Percentiles rank a stretch among this genome's conserved stretches.
Conservation (phyloP, 805 yeast genomes). For the Maudiozyma bulderi region DNA sequence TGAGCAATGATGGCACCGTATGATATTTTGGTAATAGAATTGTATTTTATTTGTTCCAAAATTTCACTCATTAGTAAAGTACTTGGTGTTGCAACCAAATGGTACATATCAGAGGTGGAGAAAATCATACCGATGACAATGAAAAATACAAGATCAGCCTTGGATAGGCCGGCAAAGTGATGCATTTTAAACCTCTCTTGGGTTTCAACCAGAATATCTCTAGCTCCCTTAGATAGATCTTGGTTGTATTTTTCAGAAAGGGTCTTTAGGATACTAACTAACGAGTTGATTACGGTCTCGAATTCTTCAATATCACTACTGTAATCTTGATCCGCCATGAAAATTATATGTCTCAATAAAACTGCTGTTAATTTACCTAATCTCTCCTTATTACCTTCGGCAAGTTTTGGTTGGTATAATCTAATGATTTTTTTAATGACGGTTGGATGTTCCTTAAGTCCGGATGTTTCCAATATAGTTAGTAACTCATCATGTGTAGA, state of each 20-base stretch:
- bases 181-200: slow-evolving; percentile 41
- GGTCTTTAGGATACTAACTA: slow-evolving; percentile 41
- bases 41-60: slow-evolving; percentile 42
- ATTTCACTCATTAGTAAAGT: slow-evolving; percentile 62
- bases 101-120: slow-evolving; percentile 94
- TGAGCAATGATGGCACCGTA: slow-evolving; percentile 62
- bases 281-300: slow-evolving; percentile 32
- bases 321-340: slow-evolving; percentile 35
- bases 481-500: slow-evolving; percentile 36
- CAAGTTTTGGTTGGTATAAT: slow-evolving; percentile 64
- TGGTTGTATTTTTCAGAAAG: slow-evolving; percentile 59
- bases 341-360: slow-evolving; percentile 51
- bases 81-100: slow-evolving; percentile 80
- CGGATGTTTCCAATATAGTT: slow-evolving; percentile 26
- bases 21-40: slow-evolving; percentile 35
- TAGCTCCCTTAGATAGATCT: slow-evolving; percentile 49
- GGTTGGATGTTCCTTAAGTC: slow-evolving; percentile 35
- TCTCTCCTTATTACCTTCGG: slow-evolving; percentile 72
- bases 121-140: slow-evolving; percentile 65
- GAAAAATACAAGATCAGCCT: slow-evolving; percentile 54
- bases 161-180: slow-evolving; percentile 32
- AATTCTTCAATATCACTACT: slow-evolving; percentile 29
- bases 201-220: slow-evolving; percentile 46
- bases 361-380: slow-evolving; percentile 55
- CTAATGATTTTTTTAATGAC: slow-evolving; percentile 48